Evolutionary conservation across 1,284 basidiomycete genomes (phyloP).

Genomic region (Xerocomus nothofagi): DNA sequence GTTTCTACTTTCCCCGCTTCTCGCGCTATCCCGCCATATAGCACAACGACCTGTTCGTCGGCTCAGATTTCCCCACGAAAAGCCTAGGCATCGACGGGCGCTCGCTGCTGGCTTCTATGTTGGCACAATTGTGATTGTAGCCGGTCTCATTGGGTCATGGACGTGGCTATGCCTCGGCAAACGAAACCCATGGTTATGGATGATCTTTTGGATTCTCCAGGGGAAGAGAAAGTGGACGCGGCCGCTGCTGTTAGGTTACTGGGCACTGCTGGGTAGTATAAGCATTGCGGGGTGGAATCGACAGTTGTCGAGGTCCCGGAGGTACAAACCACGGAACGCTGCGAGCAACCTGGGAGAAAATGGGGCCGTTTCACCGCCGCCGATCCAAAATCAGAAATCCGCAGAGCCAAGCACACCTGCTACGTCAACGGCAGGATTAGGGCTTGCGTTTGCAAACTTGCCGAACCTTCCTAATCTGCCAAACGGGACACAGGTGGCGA

Average conservation of each 20-base stretch:
- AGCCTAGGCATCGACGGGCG: conserved; percentile 78
- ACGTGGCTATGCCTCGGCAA: conserved; percentile 84
- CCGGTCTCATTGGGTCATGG: conserved; percentile 91
- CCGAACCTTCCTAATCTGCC: conserved; percentile 51
- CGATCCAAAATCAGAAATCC: conserved; percentile 24
- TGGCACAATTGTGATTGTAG: conserved; percentile 76
- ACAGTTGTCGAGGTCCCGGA: conserved; percentile 75
- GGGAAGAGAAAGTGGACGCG: conserved; percentile 84
- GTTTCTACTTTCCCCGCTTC: conserved; percentile 91
- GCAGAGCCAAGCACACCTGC: conserved; percentile 24
- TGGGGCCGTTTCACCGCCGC: conserved; percentile 30
- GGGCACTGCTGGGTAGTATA: conserved; percentile 76
- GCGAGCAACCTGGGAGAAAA: conserved; percentile 34
- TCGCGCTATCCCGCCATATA: conserved; percentile 90
- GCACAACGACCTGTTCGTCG: conserved; percentile 90
- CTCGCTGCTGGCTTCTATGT: conserved; percentile 88
- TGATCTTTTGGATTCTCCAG: conserved; percentile 70
- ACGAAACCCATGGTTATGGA: conserved; percentile 91
- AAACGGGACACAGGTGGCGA: conserved; percentile 66
- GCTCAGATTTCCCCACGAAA: conserved; percentile 86
- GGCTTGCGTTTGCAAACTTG: conserved; percentile 53
- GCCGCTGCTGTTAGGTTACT: conserved; percentile 79
- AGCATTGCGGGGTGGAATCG: conserved; percentile 94
- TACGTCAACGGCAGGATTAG: conserved; percentile 34
- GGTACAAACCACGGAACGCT: conserved; percentile 54